Base-by-base conservation (phyloP, 2,329 filamentous ascomycete genomes). In the Fonsecaea erecta region DNA sequence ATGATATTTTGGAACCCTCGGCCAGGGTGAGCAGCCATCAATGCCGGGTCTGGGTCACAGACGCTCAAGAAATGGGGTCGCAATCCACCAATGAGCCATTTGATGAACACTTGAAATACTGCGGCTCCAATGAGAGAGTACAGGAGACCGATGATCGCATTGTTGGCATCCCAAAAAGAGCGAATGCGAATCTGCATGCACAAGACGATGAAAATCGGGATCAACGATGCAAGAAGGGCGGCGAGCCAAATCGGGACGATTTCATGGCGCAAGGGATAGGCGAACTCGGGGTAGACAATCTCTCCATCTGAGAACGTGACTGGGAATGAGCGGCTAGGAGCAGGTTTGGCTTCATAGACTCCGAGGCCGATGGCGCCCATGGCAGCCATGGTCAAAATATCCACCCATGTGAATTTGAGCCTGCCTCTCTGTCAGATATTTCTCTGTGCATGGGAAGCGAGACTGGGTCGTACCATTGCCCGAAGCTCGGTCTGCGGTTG, bases 101-200 rank as follows among this genome's bases (percentile, higher is more conserved):
- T 92, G 74, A 92, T 72, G 73, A 91, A 88, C 70, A 92, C 89
- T 73, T 92, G 90, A 79, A 92, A 91, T 56, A 92, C 85, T n/a
- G 88, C 87, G 2, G 88, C 88, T 5, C 83, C 81, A 77, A 91
- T 90, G 68, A 91, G 82, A 0, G 85, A 82, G 80, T 92, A 92
- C 0, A 91, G 77, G 0, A 92, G 83, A 14, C 89, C 90, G 54
- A 91, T 82, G 55, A 88, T 79, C 52, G 85, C 89, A 74, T 92
- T 92, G 80, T 91, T 91, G 72, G 86, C 79, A 51, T 72, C 71
- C 87, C 86, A 89, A 78, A 89, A 89, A 7, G 84, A 88, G 62
- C 86, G 84, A 53, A 91, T 81, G 55, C 88, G 85, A 70, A 91
- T 83, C 75, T 92, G 89, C 78, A 88, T 84, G 60, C 87, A 70